Base-by-base conservation (phyloP, 2,329 filamentous ascomycete genomes). In the Aspergillus phoenicis region DNA sequence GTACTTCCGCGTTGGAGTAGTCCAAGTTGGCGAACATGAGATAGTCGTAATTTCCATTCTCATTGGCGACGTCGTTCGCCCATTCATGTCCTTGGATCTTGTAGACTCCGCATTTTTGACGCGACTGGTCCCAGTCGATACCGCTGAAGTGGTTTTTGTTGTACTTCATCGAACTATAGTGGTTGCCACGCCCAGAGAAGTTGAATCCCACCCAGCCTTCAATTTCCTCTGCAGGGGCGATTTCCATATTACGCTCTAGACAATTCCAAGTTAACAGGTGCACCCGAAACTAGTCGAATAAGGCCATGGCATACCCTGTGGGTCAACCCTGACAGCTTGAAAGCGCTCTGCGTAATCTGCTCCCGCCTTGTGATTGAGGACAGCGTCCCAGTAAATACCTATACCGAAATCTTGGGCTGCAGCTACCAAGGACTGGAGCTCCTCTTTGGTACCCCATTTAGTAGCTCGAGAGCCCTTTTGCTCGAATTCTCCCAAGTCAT, bases 1-100 rank as follows among this genome's bases (percentile, higher is more conserved):
- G 80, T 8, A 91, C 89, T 66, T 90, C 88, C 0, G 81, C 80
- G 59, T 89, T 83, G 2, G 77, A 75, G 71, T 89, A 89, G 73
- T 91, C 88, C 30, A 91, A 73, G 71, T 91, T 86, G 7, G 87
- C 85, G 66, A 90, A 91, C 87, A 91, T 90, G 22, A 91, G 81
- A 69, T 87, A 91, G 65, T 83, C 82, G 54, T 84, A 87, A 68
- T 91, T 91, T 5, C 89, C 89, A 64, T 86, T 83, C 72, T 89
- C 81, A 20, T 84, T 81, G 24, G 86, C 86, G 3, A 88, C 87
- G 15, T 83, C 82, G 0, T 82, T 69, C 3, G 85, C 85, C 89
- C 88, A 91, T 33, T 82, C 81, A 68, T 90, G 84, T 0, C 85
- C 87, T 2, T 86, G 72, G 49, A 91, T 85, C 72, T 86, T 88